Evolutionary conservation across 2,329 filamentous ascomycete genomes (phyloP), one percentile per base, ranked within the genome.

Genomic region (Aspergillus quadricinctus): DNA sequence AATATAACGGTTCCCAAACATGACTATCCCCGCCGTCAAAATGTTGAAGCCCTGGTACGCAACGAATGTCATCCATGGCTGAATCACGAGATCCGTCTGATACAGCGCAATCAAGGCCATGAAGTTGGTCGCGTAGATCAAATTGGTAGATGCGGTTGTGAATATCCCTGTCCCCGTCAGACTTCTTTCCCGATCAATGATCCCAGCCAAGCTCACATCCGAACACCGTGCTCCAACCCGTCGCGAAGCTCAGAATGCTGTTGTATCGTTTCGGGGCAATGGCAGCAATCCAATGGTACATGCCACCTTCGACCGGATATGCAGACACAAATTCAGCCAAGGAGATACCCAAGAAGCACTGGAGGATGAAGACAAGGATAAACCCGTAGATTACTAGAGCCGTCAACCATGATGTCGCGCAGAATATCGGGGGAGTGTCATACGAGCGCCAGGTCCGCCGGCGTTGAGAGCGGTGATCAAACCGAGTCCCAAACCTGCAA

Each of bases 231-330:
- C 74, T 69, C 75, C 76, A 78, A 3, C 78, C 78, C 0, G 77
- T 78, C 23, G 73, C 63, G 59, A 79, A 80, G 48, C 76, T 78
- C 60, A 80, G 57, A 43, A 76, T 65, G 21, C 71, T 73, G 11
- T 72, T 77, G 45, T 69, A 69, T 45, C 63, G 64, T 37, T 66
- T 69, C 0, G 78, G 78, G 3, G 78, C 76, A 27, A 81, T 72
- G 1, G 75, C 77, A 6, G 77, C 78, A 41, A 79, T 78, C 79
- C 79, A 81, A 61, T 80, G 78, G 55, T 81, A 81, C 77, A 79
- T 79, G 46, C 78, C 78, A 23, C 78, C 79, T 52, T 76, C 75
- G 9, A 77, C 78, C 3, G 79, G 79, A 56, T 80, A 80, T 2
- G 75, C 75, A 3, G 77, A 79, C 8, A 79, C 77, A 53, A 81